Base-by-base conservation (phyloP, 2,329 filamentous ascomycete species). In the Blastomyces parvus region DNA sequence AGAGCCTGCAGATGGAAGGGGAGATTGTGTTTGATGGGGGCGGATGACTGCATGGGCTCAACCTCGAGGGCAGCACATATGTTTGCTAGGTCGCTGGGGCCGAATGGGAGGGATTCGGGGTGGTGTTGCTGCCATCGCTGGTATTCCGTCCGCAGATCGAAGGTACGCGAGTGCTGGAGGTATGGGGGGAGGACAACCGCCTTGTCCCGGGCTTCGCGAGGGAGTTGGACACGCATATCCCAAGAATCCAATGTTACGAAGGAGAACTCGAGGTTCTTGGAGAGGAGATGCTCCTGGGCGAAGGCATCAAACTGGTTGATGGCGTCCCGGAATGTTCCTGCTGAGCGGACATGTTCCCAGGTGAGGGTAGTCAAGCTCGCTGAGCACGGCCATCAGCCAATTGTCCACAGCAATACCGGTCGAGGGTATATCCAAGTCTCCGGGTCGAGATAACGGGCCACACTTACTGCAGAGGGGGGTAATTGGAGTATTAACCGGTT, bases 101-200 rank as follows among this genome's bases (percentile, higher is more conserved):
- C 94, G 73, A 97, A 99, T 2, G 94, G 93, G 62, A 99, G 84
- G 63, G 93, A 97, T 80, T 99, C 94, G 48, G 94, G 94, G 73
- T 99, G 94, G 77, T 97, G 93, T 72, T 95, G 91, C 79, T 97
- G 94, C 92, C 94, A 99, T 74, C 92, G 86, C 80, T 97, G 92
- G 76, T 99, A 99, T 79, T 99, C 94, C 72, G 91, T 96, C 67
- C 94, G 89, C 64, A 99, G 85, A 74, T 97, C 94, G 74, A 97
- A 99, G 64, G 93, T 96, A 65, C 94, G 88, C 48, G 94, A 97
- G 81, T 99, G 94, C 80, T 99, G 94, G 65, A 99, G 85, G 77
- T 99, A 99, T 11, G 93, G 89, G 27, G 94, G 94, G 44, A 99
- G 85, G 60, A 97, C 94, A 52, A 97, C 94, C 69, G 92, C 89